A percentile compares a stretch with the other conserved stretches of the same genome.
Conservation (phyloP, 495 filamentous ascomycete species). For the Hypoxylon cercidicola region DNA sequence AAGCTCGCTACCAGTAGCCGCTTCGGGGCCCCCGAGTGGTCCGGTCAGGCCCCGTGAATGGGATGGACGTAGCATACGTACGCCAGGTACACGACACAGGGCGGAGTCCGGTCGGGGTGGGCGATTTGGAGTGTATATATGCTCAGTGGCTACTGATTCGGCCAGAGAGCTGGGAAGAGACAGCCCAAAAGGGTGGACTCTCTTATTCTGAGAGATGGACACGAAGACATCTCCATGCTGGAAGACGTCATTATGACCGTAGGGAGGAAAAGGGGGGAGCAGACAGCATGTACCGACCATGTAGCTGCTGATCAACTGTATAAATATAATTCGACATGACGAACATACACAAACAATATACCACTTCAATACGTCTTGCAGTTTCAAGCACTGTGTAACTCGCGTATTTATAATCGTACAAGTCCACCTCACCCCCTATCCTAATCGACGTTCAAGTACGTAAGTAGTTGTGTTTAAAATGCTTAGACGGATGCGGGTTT, state of each 20-base stretch:
- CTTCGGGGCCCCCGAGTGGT: constrained; percentile 70
- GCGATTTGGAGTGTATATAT: background rate
- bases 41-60: background rate
- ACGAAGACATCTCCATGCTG: background rate
- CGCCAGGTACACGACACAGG: too few relatives aligned
- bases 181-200: too few relatives aligned
- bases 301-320: constrained; percentile 6
- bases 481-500: too few relatives aligned
- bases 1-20: constrained; percentile 75
- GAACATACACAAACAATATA: background rate
- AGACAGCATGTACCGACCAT: background rate
- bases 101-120: too few relatives aligned
- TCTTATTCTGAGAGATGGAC: too few relatives aligned
- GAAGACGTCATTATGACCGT: background rate
- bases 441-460: too few relatives aligned
- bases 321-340: constrained; percentile 3
- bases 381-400: too few relatives aligned
- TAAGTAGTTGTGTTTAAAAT: too few relatives aligned
- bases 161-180: background rate
- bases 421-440: too few relatives aligned
- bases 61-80: background rate
- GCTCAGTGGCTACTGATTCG: background rate
- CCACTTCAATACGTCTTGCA: too few relatives aligned
- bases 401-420: too few relatives aligned
- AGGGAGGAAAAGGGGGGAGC: constrained; percentile 3